Conservation (phyloP, 495 filamentous ascomycete species). For the Aspergillus carlsbadensis region DNA sequence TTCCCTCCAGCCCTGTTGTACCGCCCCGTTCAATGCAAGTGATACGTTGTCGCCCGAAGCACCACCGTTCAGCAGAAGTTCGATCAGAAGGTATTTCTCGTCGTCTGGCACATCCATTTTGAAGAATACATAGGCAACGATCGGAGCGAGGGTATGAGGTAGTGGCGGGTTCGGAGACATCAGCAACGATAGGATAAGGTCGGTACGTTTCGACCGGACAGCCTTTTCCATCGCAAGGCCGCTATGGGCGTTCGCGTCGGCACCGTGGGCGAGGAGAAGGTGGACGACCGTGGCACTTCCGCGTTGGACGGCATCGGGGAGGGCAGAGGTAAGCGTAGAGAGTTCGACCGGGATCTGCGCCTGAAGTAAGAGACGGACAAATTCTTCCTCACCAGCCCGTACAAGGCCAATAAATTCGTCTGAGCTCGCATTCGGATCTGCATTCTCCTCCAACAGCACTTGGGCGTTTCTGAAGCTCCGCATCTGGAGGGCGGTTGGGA, state of each 20-base stretch:
- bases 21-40: background rate
- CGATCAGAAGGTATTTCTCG: slow-evolving; percentile 7
- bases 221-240: slow-evolving; percentile 11
- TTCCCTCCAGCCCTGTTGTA: slow-evolving; percentile 2
- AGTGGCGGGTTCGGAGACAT: slow-evolving; percentile 6
- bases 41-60: slow-evolving; percentile 7
- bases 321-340: slow-evolving; percentile 2
- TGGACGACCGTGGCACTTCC: slow-evolving; percentile 5
- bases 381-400: background rate
- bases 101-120: background rate
- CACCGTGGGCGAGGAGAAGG: slow-evolving; percentile 7
- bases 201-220: slow-evolving; percentile 1
- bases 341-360: slow-evolving; percentile 4
- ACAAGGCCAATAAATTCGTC: slow-evolving; percentile 9
- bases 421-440: slow-evolving; percentile 6
- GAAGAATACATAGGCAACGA: slow-evolving; percentile 9
- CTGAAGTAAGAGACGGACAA: slow-evolving; percentile 7
- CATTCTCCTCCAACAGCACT: slow-evolving; percentile 10
- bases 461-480: slow-evolving; percentile 4
- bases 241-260: slow-evolving; percentile 7
- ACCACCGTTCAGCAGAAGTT: slow-evolving; percentile 8
- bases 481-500: slow-evolving; percentile 10
- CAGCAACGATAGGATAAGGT: slow-evolving; percentile 7
- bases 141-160: slow-evolving; percentile 6
- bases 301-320: slow-evolving; percentile 4